Conservation (phyloP, 2,329 filamentous ascomycete genomes). For the Salinomyces thailandicus region DNA sequence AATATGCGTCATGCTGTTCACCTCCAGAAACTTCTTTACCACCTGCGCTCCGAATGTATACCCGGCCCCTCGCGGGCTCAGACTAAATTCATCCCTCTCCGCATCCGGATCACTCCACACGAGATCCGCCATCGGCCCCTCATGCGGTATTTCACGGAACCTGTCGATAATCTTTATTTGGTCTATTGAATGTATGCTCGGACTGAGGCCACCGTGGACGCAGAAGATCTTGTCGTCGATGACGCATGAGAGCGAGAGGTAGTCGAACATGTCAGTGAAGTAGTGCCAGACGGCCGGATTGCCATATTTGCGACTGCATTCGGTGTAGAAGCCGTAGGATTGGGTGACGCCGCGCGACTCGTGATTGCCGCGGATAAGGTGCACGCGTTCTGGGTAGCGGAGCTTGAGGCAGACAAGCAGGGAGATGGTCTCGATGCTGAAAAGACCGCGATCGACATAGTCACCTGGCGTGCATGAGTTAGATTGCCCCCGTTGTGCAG, state of each 20-base stretch:
- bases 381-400: slow-evolving; percentile 88
- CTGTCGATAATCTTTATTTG: slow-evolving; percentile 99
- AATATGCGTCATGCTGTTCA: slow-evolving; percentile 97
- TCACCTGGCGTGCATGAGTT: slow-evolving; percentile 11
- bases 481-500: no score
- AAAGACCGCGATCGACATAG: slow-evolving; percentile 96
- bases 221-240: slow-evolving; percentile 99
- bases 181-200: slow-evolving; percentile 89
- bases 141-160: slow-evolving; percentile 95
- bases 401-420: slow-evolving; percentile 94
- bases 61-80: slow-evolving; percentile 84
- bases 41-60: slow-evolving; percentile 98
- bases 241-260: slow-evolving; percentile 88
- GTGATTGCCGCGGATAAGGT: slow-evolving; percentile 94
- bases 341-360: slow-evolving; percentile 96
- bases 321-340: slow-evolving; percentile 98
- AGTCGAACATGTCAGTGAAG: slow-evolving; percentile 99
- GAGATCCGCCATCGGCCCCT: slow-evolving; percentile 97
- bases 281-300: slow-evolving; percentile 99
- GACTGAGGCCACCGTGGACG: slow-evolving; percentile 69
- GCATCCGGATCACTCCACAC: slow-evolving; percentile 98
- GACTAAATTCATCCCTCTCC: slow-evolving; percentile 93
- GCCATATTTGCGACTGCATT: slow-evolving; percentile 95
- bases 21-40: slow-evolving; percentile 93
- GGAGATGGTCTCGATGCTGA: slow-evolving; percentile 97